Conservation (phyloP, 2,329 filamentous ascomycete species). For the Blastomyces silverae region DNA sequence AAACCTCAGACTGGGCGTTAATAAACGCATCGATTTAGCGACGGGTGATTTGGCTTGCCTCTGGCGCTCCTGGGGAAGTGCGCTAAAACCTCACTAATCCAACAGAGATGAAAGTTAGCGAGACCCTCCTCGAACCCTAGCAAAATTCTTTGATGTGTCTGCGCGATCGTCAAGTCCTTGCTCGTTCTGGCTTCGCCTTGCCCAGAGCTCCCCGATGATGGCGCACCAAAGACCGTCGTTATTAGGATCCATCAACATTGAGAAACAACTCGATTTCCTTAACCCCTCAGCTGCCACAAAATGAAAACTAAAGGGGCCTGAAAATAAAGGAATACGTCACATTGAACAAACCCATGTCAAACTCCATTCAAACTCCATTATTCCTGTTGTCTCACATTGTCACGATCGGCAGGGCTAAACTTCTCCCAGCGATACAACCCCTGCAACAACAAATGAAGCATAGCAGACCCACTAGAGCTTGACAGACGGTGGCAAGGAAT, state of each 20-base stretch:
- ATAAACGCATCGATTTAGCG: too few relatives aligned
- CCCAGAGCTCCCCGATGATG: background rate
- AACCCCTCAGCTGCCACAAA: background rate
- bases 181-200: background rate
- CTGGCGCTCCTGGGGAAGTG: background rate
- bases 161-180: background rate
- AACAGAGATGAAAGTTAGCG: background rate
- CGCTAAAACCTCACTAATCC: constrained; percentile 1
- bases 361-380: background rate
- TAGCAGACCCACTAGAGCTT: background rate
- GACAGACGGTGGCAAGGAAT: background rate
- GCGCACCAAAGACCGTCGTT: background rate
- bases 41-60: background rate
- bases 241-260: background rate
- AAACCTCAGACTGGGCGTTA: too few relatives aligned
- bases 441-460: background rate
- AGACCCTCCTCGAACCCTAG: background rate
- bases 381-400: background rate
- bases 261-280: background rate
- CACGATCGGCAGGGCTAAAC: background rate
- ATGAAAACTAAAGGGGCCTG: background rate
- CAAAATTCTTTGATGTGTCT: background rate
- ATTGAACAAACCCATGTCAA: background rate
- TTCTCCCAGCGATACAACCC: background rate
- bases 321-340: background rate